Base-by-base conservation (phyloP, 805 yeast genomes). In the Ogataea salicorniae region DNA sequence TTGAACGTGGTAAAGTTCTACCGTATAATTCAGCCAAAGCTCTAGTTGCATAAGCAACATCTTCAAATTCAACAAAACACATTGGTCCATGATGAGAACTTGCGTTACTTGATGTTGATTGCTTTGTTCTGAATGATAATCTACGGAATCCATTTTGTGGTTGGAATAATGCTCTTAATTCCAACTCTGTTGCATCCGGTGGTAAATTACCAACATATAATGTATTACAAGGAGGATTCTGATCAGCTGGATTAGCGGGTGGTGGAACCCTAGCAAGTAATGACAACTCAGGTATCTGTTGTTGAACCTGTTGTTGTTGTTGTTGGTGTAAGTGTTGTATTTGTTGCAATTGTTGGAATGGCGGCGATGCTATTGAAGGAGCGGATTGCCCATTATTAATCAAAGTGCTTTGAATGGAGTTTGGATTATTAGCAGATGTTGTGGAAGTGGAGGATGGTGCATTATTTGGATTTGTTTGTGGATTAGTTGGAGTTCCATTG, bases 31-130 rank as follows among this genome's bases (percentile, higher is more conserved):
- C 97, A 33, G 96, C 96, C 50, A 94, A 73, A 0, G 98, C 97
- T 59, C 88, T 77, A 2, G 98, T 89, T 1, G 99, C 99, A 67
- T 80, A 85, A 3, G 86, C 83, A 45, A 94, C 96, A 65, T 92
- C 97, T 58, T 94, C 99, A 71, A 94, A 94, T 72, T 94, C 99
- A 46, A 94, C 99, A 74, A 94, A 94, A 68, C 99, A 94, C 98
- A 94, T 94, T 46, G 99, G 99, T 5, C 99, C 98, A 69, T 86
- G 95, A 55, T 79, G 77, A 39, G 74, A 72, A 42, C 64, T 62
- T 3, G 63, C 58, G 14, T 59, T 57, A 50, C 57, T 49, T 4
- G 55, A 46, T 15, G 61, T 56, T 36, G 55, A 53, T 45, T 60
- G 65, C 67, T 90, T 89, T 16, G 95, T 91, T 58, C 97, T 78